Evolutionary conservation across 1,284 basidiomycete genomes (phyloP).

Genomic region (Polyporus tsugae): DNA sequence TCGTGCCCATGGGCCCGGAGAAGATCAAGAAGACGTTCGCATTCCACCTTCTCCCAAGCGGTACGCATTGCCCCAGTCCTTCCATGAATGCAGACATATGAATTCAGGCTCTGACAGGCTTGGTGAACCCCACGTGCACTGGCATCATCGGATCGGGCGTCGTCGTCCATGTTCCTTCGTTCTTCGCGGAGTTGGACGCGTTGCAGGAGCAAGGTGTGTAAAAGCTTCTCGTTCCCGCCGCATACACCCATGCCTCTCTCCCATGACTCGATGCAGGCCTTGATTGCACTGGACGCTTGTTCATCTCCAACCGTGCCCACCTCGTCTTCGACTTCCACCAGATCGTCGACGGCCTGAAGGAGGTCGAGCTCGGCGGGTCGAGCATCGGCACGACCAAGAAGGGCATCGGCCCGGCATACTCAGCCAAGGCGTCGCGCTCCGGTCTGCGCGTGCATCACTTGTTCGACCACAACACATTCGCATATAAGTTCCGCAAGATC

Average conservation of each 20-base stretch:
- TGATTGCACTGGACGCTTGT: conserved; percentile 85
- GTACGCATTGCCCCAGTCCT: conserved; percentile 55
- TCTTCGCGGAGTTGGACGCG: conserved; percentile 93
- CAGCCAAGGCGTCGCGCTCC: conserved; percentile 95
- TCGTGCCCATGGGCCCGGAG: conserved; percentile 78
- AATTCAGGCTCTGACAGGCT: conserved; percentile 55
- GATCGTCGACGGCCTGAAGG: conserved; percentile 98
- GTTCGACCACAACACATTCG: conserved; percentile 90
- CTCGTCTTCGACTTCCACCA: conserved; percentile 99
- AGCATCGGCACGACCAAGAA: conserved; percentile 98
- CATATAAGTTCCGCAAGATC: conserved; percentile 92
- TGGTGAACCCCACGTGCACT: conserved; percentile 89
- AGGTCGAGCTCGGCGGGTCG: conserved; percentile 94
- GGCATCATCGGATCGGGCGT: conserved; percentile 95
- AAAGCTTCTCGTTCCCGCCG: not conserved
- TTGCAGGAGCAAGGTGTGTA: conserved; percentile 83
- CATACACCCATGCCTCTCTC: not conserved
- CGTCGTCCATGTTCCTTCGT: conserved; percentile 94
- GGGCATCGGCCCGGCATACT: conserved; percentile 98
- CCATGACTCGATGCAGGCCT: conserved; percentile 63
- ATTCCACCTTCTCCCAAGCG: conserved; percentile 95
- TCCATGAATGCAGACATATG: conserved; percentile 2
- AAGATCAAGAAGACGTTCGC: conserved; percentile 85
- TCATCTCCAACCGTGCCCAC: conserved; percentile 96
- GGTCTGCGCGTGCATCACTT: conserved; percentile 97